Evolutionary conservation across 345 rosid species (phyloP).

Genomic region (Sonneratia alba): DNA sequence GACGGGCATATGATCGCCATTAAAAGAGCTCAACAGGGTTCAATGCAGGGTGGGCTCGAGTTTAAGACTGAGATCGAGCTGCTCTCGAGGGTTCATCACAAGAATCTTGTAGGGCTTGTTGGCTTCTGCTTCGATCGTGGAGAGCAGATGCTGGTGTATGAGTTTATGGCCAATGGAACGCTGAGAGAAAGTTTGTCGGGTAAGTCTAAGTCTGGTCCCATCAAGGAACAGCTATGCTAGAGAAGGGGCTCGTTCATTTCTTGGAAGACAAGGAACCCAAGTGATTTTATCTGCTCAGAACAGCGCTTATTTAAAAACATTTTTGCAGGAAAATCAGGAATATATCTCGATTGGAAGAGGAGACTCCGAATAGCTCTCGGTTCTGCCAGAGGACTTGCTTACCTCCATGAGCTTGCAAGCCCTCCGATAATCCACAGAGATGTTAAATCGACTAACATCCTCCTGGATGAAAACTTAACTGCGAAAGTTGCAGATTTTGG

Average conservation of each 20-base stretch:
- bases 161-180: conserved; percentile 78
- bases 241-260: background rate
- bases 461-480: conserved; percentile 68
- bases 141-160: conserved; percentile 86
- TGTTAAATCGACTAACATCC: conserved; percentile 76
- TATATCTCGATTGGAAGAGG: conserved; percentile 77
- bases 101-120: conserved; percentile 77
- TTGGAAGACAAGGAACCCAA: background rate
- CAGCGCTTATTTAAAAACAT: background rate
- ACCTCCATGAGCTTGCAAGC: conserved; percentile 90
- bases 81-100: conserved; percentile 93
- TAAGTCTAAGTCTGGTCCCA: conserved; percentile 8
- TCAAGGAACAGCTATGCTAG: too few species aligned
- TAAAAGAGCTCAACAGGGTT: conserved; percentile 87
- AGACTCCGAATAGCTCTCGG: conserved; percentile 82
- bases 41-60: conserved; percentile 87
- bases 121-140: conserved; percentile 91
- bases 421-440: conserved; percentile 97
- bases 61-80: conserved; percentile 95
- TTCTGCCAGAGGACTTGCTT: conserved; percentile 88
- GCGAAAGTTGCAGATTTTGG: conserved; percentile 98
- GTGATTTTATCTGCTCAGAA: background rate
- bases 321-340: conserved; percentile 51
- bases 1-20: conserved; percentile 73
- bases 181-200: conserved; percentile 76